A percentile compares a stretch with the other conserved stretches of the same genome.
Conservation (phyloP, 2,329 filamentous ascomycete species). For the Paraphoma chrysanthemicola region DNA sequence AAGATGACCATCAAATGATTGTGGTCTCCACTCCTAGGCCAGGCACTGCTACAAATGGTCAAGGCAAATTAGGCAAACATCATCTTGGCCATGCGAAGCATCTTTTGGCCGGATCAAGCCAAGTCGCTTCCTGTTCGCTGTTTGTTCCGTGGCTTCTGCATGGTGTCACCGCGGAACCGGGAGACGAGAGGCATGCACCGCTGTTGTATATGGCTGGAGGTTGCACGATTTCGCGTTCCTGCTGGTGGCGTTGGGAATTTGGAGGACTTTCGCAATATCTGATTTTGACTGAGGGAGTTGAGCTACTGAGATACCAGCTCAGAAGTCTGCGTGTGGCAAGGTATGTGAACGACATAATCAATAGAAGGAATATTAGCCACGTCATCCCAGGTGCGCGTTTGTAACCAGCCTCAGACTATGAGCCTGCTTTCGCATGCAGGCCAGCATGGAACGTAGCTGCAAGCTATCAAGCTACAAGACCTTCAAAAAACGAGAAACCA, state of each 20-base stretch:
- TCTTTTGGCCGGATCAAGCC: too few relatives aligned
- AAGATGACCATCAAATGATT: background rate
- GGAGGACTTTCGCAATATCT: too few relatives aligned
- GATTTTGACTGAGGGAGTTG: too few relatives aligned
- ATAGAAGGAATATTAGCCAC: background rate
- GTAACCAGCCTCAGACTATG: background rate
- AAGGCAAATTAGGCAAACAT: background rate
- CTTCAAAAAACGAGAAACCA: background rate
- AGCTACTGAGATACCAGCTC: too few relatives aligned
- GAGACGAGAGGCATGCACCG: constrained; percentile 6
- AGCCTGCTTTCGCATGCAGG: background rate
- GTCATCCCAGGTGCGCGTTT: background rate
- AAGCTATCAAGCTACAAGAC: background rate
- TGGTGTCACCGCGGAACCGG: constrained; percentile 25
- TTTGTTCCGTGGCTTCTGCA: constrained; percentile 16
- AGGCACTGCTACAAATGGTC: too few relatives aligned
- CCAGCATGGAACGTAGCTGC: background rate
- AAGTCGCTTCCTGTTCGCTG: background rate
- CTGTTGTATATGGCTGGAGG: too few relatives aligned
- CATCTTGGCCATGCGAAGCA: too few relatives aligned
- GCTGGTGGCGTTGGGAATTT: too few relatives aligned
- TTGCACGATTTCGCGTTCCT: too few relatives aligned
- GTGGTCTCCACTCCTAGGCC: too few relatives aligned
- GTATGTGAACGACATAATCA: too few relatives aligned
- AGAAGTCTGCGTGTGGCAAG: too few relatives aligned